Conservation (phyloP, 139 green algal genomes). For the Desmodesmus armatus region DNA sequence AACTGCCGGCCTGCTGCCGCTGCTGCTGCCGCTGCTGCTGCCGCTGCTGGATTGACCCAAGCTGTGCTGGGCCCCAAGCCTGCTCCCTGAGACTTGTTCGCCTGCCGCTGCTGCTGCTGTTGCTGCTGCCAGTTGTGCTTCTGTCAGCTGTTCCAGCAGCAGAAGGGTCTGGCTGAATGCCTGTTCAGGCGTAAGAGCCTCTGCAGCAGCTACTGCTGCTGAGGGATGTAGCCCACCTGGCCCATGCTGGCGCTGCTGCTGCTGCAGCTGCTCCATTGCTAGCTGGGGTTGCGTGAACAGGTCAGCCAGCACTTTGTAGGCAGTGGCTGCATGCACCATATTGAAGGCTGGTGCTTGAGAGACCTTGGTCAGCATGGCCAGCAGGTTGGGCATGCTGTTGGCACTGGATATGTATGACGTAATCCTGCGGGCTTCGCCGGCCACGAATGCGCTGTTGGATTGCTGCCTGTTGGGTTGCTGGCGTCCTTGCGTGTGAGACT, state of each 20-base stretch:
- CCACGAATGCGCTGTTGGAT: background rate
- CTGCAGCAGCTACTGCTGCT: background rate
- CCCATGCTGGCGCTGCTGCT: slow-evolving; percentile 13
- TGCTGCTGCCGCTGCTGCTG: background rate
- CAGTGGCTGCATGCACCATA: too few relatives aligned
- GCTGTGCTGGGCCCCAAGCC: slow-evolving; percentile 13
- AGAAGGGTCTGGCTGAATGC: background rate
- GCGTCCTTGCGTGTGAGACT: too few relatives aligned
- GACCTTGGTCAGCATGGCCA: too few relatives aligned
- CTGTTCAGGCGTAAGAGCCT: background rate
- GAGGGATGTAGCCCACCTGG: too few relatives aligned
- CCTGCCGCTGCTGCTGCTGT: slow-evolving; percentile 13
- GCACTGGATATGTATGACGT: too few relatives aligned
- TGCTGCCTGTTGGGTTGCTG: too few relatives aligned
- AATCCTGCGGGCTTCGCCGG: background rate
- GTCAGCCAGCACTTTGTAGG: too few relatives aligned
- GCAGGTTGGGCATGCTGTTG: too few relatives aligned
- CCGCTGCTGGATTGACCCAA: background rate
- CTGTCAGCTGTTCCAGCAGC: background rate
- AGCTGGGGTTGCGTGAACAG: background rate
- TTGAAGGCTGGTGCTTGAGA: too few relatives aligned
- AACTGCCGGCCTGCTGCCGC: background rate
- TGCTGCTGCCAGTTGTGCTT: background rate
- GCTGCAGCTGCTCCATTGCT: slow-evolving; percentile 11
- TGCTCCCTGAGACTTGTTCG: background rate